Conservation (phyloP, 1,139 yeast species). For the Arxiozyma slooffiae region DNA sequence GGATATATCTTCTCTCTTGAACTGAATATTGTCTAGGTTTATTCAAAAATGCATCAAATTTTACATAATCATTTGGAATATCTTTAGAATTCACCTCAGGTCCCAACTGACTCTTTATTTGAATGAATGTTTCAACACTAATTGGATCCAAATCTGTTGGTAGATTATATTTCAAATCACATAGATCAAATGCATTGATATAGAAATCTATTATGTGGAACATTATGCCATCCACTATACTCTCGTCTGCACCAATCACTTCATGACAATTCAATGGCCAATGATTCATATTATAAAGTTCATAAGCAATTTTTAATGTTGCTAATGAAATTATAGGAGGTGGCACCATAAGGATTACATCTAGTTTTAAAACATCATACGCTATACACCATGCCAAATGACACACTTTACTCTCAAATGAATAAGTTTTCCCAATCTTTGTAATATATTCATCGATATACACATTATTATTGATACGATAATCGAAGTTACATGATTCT, state of each 20-base stretch:
- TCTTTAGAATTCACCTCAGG: constrained; percentile 38
- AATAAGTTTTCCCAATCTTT: constrained; percentile 51
- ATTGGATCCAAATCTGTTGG: constrained; percentile 14
- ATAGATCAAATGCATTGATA: constrained; percentile 41
- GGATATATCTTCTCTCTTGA: constrained; percentile 44
- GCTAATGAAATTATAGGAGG: constrained; percentile 76
- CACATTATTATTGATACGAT: constrained; percentile 38
- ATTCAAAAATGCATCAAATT: constrained; percentile 27
- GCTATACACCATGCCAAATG: constrained; percentile 65
- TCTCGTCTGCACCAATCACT: constrained; percentile 42
- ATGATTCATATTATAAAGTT: constrained; percentile 25
- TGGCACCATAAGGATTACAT: constrained; percentile 60
- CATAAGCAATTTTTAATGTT: constrained; percentile 43
- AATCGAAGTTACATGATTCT: constrained; percentile 69
- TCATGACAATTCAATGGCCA: constrained; percentile 23
- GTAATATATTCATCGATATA: constrained; percentile 62
- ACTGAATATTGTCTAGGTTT: constrained; percentile 26
- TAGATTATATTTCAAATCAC: constrained; percentile 29
- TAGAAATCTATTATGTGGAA: constrained; percentile 54
- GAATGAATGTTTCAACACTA: constrained; percentile 40
- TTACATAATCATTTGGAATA: constrained; percentile 13
- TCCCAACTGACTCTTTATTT: constrained; percentile 39
- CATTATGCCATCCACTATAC: constrained; percentile 50
- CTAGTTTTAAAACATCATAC: constrained; percentile 67
- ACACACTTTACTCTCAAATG: constrained; percentile 38